phyloP scores from a whole-genome alignment of 2,329 filamentous ascomycete species.

The Periconia macrospinosa region DNA sequence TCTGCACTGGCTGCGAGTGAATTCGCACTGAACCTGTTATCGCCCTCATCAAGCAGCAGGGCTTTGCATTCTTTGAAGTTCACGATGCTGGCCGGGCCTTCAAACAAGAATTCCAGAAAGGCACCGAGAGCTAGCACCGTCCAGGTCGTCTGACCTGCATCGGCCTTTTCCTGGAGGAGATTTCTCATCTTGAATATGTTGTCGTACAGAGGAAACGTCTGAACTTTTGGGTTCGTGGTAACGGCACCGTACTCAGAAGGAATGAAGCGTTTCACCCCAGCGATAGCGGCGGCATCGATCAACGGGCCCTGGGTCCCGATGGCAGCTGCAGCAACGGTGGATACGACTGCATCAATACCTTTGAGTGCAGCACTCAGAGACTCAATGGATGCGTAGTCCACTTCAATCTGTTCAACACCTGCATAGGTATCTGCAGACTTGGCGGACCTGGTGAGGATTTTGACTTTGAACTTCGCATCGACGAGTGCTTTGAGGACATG shows the following conservation, averaged over 20 bases:
- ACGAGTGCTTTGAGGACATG: too few relatives aligned
- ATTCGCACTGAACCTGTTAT: too few relatives aligned
- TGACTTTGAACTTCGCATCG: constrained; percentile 49
- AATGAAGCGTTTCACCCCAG: constrained; percentile 60
- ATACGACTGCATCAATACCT: constrained; percentile 57
- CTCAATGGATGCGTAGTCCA: constrained; percentile 46
- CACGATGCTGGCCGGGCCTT: too few relatives aligned
- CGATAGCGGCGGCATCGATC: constrained; percentile 57
- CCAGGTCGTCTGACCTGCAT: too few relatives aligned
- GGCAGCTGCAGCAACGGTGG: constrained; percentile 43
- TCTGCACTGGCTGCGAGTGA: too few relatives aligned
- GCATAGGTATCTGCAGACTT: constrained; percentile 47
- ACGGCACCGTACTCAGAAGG: constrained; percentile 58
- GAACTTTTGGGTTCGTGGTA: constrained; percentile 24
- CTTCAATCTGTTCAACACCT: background rate
- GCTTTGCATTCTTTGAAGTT: too few relatives aligned
- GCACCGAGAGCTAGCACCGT: too few relatives aligned
- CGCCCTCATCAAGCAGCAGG: too few relatives aligned
- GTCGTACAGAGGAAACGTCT: too few relatives aligned
- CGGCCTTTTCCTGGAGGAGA: too few relatives aligned
- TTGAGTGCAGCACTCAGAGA: constrained; percentile 53
- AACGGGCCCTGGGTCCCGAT: constrained; percentile 50
- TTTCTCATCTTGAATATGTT: too few relatives aligned
- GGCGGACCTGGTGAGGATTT: constrained; percentile 52
- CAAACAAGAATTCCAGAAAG: too few relatives aligned